Conservation (phyloP, 129 eudicot species). For the Rutidosis leptorrhynchoides region DNA sequence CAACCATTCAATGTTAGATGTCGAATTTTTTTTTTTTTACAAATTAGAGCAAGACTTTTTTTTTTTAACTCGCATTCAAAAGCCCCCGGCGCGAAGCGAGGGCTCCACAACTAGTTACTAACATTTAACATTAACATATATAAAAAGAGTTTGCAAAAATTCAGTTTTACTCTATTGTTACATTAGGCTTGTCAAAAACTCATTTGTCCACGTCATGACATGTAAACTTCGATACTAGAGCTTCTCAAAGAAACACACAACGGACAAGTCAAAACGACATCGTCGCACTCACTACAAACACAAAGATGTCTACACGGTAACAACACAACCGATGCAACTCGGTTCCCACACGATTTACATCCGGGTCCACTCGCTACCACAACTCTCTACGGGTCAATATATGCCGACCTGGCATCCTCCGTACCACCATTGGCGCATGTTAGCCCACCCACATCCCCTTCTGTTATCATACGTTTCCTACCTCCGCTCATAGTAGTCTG, state of each 20-base stretch:
- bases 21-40: too few relatives aligned
- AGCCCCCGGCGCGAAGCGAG: too few relatives aligned
- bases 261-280: constrained; percentile 45
- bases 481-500: constrained; percentile 29
- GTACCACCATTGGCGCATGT: constrained; percentile 27
- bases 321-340: constrained; percentile 51
- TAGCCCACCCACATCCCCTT: background rate
- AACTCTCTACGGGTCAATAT: constrained; percentile 44
- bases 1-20: too few relatives aligned
- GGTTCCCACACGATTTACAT: constrained; percentile 45
- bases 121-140: too few relatives aligned
- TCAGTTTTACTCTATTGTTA: background rate
- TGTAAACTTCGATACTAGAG: constrained; percentile 46
- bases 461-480: background rate
- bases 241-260: constrained; percentile 36
- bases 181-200: background rate
- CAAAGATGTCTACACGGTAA: constrained; percentile 55
- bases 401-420: constrained; percentile 34
- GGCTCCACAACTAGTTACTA: too few relatives aligned
- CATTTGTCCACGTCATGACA: constrained; percentile 21
- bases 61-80: too few relatives aligned
- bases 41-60: too few relatives aligned
- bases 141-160: background rate
- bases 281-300: constrained; percentile 48
- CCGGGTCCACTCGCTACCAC: constrained; percentile 32